Base-by-base conservation (phyloP, 495 filamentous ascomycete genomes). In the Talaromyces proteolyticus region DNA sequence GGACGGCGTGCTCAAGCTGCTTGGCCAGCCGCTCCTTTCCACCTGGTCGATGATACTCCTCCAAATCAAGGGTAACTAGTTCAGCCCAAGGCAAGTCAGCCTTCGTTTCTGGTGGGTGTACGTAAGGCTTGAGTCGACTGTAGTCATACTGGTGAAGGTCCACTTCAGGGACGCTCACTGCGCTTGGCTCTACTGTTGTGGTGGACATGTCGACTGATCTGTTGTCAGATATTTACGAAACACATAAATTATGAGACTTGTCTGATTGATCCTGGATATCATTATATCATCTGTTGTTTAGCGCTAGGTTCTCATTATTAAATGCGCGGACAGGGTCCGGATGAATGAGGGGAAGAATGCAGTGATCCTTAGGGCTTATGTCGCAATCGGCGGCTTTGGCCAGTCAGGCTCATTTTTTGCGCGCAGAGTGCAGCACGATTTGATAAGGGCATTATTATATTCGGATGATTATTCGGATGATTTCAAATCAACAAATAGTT, bases 1-100 rank as follows among this genome's bases (percentile, higher is more conserved):
- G 67, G 6, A 74, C 71, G 1, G 75, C 74, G 44, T 80, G 63
- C 49, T 75, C 67, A 8, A 82, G 65, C 53, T 77, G 74, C 18
- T 67, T 60, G 5, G 74, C 77, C 5, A 82, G 56, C 29, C 68
- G 60, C 47, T 79, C 60, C 55, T 75, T 79, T 4, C 77, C 78
- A 40, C 75, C 76, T 10, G 74, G 72, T 14, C 60, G 42, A 39
- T 74, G 64, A 47, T 71, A 76, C 2, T 67, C 61, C n/a, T 65
- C 65, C 4, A 81, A 65, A 54, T 82, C 76, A 17, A 82, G 60
- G 4, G 69, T 76, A 21, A 68, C 56, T 6, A 82, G 62, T 25
- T 78, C 71, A 10, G 76, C 74, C 71, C 75, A 79, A 39, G 44
- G 44, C 65, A 47, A 22, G 24, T 47, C 16, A 19, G 44, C 44